Percentiles rank a stretch among this genome's conserved stretches.
Conservation (phyloP, 225 moss, liverwort and hornwort genomes). For the Asterella californica region DNA sequence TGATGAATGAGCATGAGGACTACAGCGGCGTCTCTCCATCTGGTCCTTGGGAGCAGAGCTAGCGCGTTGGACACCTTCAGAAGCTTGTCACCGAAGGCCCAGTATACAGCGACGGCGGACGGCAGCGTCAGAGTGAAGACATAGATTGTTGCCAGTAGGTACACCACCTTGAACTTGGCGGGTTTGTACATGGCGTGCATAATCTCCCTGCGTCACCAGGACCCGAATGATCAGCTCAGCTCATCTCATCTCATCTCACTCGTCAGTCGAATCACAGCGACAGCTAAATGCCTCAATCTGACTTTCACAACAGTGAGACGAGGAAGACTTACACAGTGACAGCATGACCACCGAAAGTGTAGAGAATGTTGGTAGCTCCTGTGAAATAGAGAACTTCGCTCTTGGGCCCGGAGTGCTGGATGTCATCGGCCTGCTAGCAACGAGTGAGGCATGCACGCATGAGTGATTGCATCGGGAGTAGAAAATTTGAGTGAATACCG, state of each 20-base stretch:
- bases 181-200: constrained; percentile 99
- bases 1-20: constrained; percentile 98
- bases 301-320: too few relatives aligned
- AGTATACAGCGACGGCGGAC: constrained; percentile 84
- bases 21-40: constrained; percentile 81
- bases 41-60: constrained; percentile 69
- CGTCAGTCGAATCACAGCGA: too few relatives aligned
- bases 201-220: constrained; percentile 57
- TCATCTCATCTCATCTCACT: not conserved
- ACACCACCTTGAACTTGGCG: constrained; percentile 79
- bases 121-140: constrained; percentile 91
- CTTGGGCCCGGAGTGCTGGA: constrained; percentile 51
- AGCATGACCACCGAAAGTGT: constrained; percentile 82
- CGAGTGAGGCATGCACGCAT: not conserved
- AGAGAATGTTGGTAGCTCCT: constrained; percentile 82
- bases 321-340: constrained; percentile 91
- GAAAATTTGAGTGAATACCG: too few relatives aligned
- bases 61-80: constrained; percentile 67
- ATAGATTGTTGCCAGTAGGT: constrained; percentile 79
- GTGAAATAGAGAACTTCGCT: constrained; percentile 66
- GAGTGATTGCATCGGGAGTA: not conserved
- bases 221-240: not conserved
- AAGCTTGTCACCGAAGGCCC: constrained; percentile 89
- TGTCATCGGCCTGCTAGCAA: constrained; percentile 43
- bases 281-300: too few relatives aligned